Percentiles rank a stretch among this genome's conserved stretches.
Conservation (phyloP, 768 basidiomycete species). For the Pisolithus tinctorius region DNA sequence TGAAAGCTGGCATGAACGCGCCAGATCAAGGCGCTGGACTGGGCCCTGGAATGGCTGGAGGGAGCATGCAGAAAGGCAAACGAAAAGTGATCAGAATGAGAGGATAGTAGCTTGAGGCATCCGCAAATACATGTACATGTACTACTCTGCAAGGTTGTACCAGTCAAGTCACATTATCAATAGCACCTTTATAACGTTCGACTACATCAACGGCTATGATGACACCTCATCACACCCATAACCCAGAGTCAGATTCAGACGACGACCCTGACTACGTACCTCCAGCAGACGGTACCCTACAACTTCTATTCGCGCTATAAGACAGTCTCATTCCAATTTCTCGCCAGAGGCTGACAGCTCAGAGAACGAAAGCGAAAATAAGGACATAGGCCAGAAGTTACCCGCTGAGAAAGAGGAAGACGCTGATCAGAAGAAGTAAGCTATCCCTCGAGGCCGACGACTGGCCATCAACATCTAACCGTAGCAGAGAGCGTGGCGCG, state of each 20-base stretch:
- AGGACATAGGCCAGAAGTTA: slow-evolving; percentile 27
- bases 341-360: slow-evolving; percentile 32
- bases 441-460: neutral
- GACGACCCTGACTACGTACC: slow-evolving; percentile 62
- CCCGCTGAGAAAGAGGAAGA: slow-evolving; percentile 28
- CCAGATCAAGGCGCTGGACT: slow-evolving; percentile 40
- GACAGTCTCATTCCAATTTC: neutral
- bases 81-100: slow-evolving; percentile 74
- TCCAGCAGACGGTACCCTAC: slow-evolving; percentile 30
- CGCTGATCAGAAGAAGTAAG: slow-evolving; percentile 38
- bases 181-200: slow-evolving; percentile 11
- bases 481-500: slow-evolving; percentile 48
- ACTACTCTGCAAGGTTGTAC: no score
- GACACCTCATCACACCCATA: slow-evolving; percentile 2
- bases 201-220: neutral
- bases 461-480: slow-evolving; percentile 1
- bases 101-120: slow-evolving; percentile 29
- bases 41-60: slow-evolving; percentile 23
- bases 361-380: slow-evolving; percentile 32
- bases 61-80: slow-evolving; percentile 58
- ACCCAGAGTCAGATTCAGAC: slow-evolving; percentile 50
- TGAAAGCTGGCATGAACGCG: slow-evolving; percentile 81
- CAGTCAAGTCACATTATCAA: no score
- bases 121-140: no score
- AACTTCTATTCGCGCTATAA: neutral